Evolutionary conservation across 2,329 filamentous ascomycete species (phyloP).

Genomic region (Penicillium hordei): DNA sequence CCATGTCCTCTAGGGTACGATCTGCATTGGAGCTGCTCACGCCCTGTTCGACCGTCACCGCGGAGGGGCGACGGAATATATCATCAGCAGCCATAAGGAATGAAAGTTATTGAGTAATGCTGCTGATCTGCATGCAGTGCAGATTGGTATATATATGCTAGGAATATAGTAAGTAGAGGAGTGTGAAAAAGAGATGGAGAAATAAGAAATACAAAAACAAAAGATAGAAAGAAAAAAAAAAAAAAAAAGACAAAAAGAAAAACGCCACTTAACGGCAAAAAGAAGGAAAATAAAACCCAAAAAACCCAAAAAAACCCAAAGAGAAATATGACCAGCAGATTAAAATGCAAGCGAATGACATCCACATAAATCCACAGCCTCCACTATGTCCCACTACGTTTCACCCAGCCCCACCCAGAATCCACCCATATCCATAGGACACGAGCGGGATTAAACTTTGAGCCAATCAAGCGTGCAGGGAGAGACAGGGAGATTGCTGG

Average conservation of each 20-base stretch:
- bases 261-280: not conserved
- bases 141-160: not conserved
- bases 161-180: not conserved
- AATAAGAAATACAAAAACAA: slow-evolving; percentile 1
- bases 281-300: not conserved
- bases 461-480: not conserved
- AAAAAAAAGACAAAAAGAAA: not conserved
- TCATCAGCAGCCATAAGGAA: slow-evolving; percentile 14
- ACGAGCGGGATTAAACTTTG: not conserved
- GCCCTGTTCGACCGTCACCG: slow-evolving; percentile 16
- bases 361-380: not conserved
- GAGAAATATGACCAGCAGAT: slow-evolving; percentile 7
- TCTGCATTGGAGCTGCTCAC: slow-evolving; percentile 18
- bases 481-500: slow-evolving; percentile 65
- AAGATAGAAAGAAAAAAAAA: not conserved
- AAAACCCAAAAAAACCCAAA: not conserved
- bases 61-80: slow-evolving; percentile 15
- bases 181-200: not conserved
- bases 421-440: not conserved
- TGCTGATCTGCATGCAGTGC: slow-evolving; percentile 4
- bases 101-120: not conserved
- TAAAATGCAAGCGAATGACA: slow-evolving; percentile 1
- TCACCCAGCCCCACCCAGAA: too few relatives aligned
- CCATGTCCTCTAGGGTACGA: slow-evolving; percentile 46
- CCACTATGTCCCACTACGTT: too few relatives aligned